Base-by-base conservation (phyloP, 257 asterid species). In the Nicotiana otophora region DNA sequence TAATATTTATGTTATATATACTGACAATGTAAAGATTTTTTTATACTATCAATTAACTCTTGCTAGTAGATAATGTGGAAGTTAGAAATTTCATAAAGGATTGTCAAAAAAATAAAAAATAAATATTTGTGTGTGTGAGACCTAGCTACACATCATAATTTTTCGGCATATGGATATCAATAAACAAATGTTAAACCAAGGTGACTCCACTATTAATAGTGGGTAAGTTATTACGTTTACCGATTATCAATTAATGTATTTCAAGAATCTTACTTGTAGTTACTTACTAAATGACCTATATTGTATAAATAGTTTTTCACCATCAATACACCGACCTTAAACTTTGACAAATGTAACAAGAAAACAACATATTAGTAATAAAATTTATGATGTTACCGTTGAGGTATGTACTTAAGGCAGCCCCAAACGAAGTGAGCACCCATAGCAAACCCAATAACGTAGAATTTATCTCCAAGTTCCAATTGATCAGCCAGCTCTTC, bases 341-440 rank as follows among this genome's bases (percentile, higher is more conserved):
- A 31, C 8, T 42, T 2, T 8, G 23, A 46, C 1, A 42, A 42
- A 6, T 72, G 2, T 5, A 11, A 3, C 23, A 72, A 72, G 79
- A 46, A 74, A 46, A 23, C 5, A 60, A 74, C 14, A 23, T 42
- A 39, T 39, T 72, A 72, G 16, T 20, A 20, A 33, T 74, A 23
- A 46, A 74, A 46, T 0, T 26, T 42, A 42, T 48, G 80, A 8
- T 72, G 7, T 75, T 81, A 91, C 94, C 92, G 84, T 74, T 86
- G 87, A 62, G 92, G 87, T 34, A 91, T 91, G 86, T 88, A 87
- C 84, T 88, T 88, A 36, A 88, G 91, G 85, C 94, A 91, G 34
- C 94, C 94, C 94, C 92, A 91, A 17, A 89, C 91, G 1, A 61
- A 70, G 76, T 87, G 89, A 36, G 90, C 94, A 39, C 94, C 92